Evolutionary conservation across 2,329 filamentous ascomycete genomes (phyloP).

Genomic region (Penicillium polonicum): DNA sequence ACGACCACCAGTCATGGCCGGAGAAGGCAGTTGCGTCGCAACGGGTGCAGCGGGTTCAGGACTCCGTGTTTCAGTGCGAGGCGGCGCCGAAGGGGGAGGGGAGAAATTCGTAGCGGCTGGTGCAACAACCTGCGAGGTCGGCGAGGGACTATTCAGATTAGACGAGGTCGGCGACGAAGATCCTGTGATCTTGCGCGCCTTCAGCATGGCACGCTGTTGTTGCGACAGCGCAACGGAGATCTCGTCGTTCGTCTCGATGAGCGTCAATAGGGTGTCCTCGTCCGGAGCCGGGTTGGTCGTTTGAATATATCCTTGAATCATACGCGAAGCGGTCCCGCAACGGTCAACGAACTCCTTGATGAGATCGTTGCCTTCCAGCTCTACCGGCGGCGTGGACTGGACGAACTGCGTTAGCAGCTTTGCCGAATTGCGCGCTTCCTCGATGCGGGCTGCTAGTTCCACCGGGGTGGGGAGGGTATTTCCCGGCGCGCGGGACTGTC

Average conservation of each 20-base stretch:
- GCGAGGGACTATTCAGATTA: constrained; percentile 18
- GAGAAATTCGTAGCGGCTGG: constrained; percentile 17
- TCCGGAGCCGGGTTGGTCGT: constrained; percentile 77
- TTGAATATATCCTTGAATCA: constrained; percentile 82
- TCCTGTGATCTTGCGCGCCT: constrained; percentile 50
- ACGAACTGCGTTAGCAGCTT: constrained; percentile 90
- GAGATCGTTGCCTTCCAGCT: constrained; percentile 80
- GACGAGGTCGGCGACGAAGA: constrained; percentile 17
- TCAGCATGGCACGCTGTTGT: constrained; percentile 74
- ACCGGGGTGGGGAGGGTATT: constrained; percentile 60
- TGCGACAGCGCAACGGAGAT: constrained; percentile 77
- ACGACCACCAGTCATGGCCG: constrained; percentile 13
- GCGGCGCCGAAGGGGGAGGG: background rate
- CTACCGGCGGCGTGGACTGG: constrained; percentile 74
- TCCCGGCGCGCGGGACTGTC: constrained; percentile 40
- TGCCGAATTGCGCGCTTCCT: constrained; percentile 87
- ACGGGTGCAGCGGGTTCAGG: constrained; percentile 2
- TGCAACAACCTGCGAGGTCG: constrained; percentile 15
- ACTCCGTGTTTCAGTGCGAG: background rate
- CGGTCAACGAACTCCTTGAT: constrained; percentile 89
- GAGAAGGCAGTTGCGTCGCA: constrained; percentile 10
- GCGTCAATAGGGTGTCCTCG: constrained; percentile 86
- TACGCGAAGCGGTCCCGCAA: constrained; percentile 75
- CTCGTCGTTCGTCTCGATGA: constrained; percentile 94
- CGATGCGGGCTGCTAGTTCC: constrained; percentile 78